These are phyloP conservation scores for Eutrema yunnanense DNA, from an alignment of 345 rosid species.

Conservation along the genomic window DNA sequence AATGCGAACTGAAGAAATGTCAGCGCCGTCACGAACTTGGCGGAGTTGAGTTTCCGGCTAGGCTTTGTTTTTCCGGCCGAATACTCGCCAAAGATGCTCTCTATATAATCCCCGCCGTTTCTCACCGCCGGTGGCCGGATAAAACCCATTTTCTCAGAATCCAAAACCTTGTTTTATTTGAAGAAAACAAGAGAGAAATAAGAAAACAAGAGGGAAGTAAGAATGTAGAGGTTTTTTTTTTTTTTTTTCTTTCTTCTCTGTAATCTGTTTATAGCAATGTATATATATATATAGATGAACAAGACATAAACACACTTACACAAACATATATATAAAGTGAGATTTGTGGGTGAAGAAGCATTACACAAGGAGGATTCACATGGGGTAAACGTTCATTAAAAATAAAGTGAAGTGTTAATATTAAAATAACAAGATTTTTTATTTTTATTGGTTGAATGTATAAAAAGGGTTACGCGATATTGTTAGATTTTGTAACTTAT, in stretches of 20 bases:
- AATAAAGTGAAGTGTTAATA: conserved; percentile 38
- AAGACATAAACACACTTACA: background rate
- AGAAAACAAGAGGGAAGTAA: conserved; percentile 6
- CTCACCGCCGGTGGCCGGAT: conserved; percentile 45
- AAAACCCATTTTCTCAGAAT: conserved; percentile 52
- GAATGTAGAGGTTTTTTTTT: conserved; percentile 10
- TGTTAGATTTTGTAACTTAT: background rate
- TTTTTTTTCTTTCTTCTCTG: background rate
- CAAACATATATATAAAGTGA: conserved; percentile 27
- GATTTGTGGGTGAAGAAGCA: conserved; percentile 42
- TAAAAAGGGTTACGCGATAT: conserved; percentile 4
- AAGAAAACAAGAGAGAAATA: background rate
- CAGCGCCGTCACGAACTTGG: conserved; percentile 60
- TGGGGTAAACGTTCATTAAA: conserved; percentile 57
- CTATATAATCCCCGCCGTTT: conserved; percentile 70
- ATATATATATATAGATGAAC: conserved; percentile 24
- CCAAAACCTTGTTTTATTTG: conserved; percentile 25
- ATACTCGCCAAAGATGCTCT: conserved; percentile 66
- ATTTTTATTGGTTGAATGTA: background rate
- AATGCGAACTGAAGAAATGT: conserved; percentile 82
- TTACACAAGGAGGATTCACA: conserved; percentile 69
- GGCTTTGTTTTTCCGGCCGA: conserved; percentile 40
- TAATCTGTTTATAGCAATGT: too few species aligned
- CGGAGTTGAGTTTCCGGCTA: conserved; percentile 36
- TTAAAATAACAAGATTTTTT: background rate